Evolutionary conservation across 225 moss, liverwort and hornwort genomes (phyloP).

Genomic region (Pleurozium schreberi): DNA sequence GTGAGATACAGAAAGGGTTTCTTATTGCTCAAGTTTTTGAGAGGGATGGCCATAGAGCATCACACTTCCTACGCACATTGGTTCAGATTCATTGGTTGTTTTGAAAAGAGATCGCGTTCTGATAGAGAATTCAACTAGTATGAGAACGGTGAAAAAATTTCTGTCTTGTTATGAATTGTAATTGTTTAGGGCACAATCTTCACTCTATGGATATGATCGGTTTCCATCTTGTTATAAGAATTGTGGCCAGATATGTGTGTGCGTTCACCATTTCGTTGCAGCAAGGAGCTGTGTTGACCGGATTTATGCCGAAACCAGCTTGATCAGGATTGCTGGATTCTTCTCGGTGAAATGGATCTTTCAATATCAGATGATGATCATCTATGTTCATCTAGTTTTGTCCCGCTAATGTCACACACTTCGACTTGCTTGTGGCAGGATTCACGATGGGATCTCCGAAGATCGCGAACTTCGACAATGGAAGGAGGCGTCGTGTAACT

Average conservation of each 20-base stretch:
- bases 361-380: neutral
- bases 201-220: neutral
- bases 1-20: neutral
- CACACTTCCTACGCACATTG: neutral
- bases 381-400: neutral
- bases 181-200: neutral
- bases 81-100: neutral
- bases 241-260: neutral
- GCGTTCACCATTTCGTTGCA: neutral
- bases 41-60: conserved; percentile 10
- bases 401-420: neutral
- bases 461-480: conserved; percentile 10
- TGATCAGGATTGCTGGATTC: neutral
- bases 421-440: neutral
- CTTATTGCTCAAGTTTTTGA: neutral
- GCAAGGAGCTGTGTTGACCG: neutral
- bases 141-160: neutral
- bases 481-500: conserved; percentile 17
- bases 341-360: neutral
- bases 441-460: conserved; percentile 33
- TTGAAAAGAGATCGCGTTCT: neutral
- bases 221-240: too few species aligned
- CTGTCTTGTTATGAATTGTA: too few species aligned
- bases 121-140: neutral
- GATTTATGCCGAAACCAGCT: neutral